A percentile compares a stretch with the other conserved stretches of the same genome.
Evolutionary conservation across 345 rosid genomes (phyloP).

Genomic region (Rhodamnia rubescens): DNA sequence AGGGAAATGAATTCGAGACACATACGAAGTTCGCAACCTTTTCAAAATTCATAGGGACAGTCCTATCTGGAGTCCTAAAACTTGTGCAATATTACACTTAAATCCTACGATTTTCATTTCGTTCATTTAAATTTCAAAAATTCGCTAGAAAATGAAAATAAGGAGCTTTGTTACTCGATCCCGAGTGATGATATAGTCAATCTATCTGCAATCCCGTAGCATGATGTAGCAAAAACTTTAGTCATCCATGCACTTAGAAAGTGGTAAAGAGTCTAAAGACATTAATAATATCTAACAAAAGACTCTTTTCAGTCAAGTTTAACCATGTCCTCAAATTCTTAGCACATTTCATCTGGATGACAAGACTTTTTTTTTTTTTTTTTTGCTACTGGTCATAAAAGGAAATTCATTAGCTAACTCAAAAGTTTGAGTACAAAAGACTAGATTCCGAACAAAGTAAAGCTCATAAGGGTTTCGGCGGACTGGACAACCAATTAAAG

Average conservation of each 20-base stretch:
- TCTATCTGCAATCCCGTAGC: neutral
- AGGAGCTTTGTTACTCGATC: too few species aligned
- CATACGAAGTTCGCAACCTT: neutral
- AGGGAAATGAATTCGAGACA: neutral
- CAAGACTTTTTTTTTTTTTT: neutral
- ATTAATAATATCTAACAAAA: neutral
- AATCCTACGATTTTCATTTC: neutral
- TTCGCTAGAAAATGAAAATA: neutral
- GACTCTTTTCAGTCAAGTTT: neutral
- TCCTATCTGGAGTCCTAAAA: neutral
- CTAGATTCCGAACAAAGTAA: too few species aligned
- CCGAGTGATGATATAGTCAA: too few species aligned
- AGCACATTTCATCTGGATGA: neutral
- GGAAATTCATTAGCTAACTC: too few species aligned
- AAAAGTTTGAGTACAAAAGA: too few species aligned
- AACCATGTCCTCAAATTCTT: neutral
- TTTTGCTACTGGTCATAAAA: too few species aligned
- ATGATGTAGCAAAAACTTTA: neutral
- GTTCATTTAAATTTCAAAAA: neutral
- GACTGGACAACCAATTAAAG: too few species aligned
- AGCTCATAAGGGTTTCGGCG: too few species aligned
- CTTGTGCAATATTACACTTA: neutral
- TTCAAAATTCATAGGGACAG: neutral
- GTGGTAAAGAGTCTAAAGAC: neutral
- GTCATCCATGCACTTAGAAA: neutral